Percentiles rank a stretch among this genome's conserved stretches.
Conservation (phyloP, 1,284 basidiomycete genomes). For the Apiotrichum gamsii region DNA sequence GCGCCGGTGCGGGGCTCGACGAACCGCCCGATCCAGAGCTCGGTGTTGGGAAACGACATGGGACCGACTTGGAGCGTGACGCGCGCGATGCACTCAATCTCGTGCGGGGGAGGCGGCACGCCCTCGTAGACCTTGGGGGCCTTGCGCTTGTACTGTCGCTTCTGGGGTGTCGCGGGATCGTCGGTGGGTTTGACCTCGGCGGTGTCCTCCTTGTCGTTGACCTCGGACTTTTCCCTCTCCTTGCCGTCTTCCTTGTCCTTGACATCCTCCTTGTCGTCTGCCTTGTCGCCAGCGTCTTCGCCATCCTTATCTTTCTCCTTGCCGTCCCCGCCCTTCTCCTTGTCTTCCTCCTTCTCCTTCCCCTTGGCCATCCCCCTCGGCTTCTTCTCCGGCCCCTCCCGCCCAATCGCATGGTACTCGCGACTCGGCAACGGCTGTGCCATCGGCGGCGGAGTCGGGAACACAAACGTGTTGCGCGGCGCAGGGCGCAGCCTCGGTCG, state of each 20-base stretch:
- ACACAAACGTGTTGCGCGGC: constrained; percentile 31
- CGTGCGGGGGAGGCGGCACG: constrained; percentile 34
- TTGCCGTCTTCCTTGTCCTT: neutral
- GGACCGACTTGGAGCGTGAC: constrained; percentile 38
- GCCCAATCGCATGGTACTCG: constrained; percentile 15
- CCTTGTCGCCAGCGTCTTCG: too few relatives aligned
- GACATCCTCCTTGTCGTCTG: neutral
- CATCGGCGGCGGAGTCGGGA: constrained; percentile 31
- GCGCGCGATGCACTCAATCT: constrained; percentile 41
- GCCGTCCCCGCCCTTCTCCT: neutral
- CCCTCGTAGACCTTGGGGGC: constrained; percentile 15
- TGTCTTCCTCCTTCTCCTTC: constrained; percentile 1
- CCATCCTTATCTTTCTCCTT: too few relatives aligned
- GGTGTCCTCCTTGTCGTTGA: neutral
- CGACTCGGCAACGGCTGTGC: constrained; percentile 22
- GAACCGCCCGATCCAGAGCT: constrained; percentile 43
- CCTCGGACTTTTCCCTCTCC: neutral
- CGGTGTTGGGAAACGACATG: constrained; percentile 37
- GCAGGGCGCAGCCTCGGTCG: constrained; percentile 31
- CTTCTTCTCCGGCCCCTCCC: constrained; percentile 5
- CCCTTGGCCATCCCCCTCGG: constrained; percentile 4
- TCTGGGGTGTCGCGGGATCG: constrained; percentile 3
- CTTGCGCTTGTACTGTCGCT: constrained; percentile 8
- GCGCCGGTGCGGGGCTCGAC: constrained; percentile 26
- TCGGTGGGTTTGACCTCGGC: constrained; percentile 4